A percentile compares a stretch with the other conserved stretches of the same genome.
Conservation (phyloP, 176 grass and related monocot genomes). For the Olyra latifolia region DNA sequence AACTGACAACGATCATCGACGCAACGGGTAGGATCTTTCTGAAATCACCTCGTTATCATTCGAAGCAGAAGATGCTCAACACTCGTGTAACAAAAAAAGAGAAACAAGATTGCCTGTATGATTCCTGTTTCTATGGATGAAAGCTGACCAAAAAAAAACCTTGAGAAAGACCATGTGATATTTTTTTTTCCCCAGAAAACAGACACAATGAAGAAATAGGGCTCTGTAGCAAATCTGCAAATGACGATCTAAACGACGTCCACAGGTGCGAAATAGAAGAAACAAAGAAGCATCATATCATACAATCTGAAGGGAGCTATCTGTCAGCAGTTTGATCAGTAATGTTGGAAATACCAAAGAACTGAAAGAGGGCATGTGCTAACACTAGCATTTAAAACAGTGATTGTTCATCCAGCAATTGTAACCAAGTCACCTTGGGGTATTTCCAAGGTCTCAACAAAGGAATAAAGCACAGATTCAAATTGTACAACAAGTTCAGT, state of each 20-base stretch:
- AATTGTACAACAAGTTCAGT: background rate
- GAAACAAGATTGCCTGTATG: background rate
- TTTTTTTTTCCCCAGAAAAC: background rate
- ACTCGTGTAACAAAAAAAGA: no score
- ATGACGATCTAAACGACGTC: background rate
- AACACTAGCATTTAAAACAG: background rate
- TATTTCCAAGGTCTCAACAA: background rate
- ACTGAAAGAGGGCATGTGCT: background rate
- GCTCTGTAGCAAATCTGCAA: background rate
- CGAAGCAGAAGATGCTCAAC: background rate
- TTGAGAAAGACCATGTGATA: background rate
- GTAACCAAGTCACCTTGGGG: background rate
- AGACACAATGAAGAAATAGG: background rate
- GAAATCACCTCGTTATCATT: background rate
- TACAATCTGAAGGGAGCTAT: background rate
- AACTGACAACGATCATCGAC: slow-evolving; percentile 12
- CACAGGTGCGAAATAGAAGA: background rate
- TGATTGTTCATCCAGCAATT: slow-evolving; percentile 23
- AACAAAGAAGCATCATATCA: background rate
- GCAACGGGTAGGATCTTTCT: background rate
- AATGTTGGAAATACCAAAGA: background rate
- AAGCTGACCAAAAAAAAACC: background rate
- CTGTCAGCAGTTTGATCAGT: background rate
- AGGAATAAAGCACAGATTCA: slow-evolving; percentile 1
- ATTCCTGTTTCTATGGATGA: background rate